Percentiles rank a stretch among this genome's conserved stretches.
Conservation (phyloP, 352 stramenopile species). For the Phytopythium mirpurense region DNA sequence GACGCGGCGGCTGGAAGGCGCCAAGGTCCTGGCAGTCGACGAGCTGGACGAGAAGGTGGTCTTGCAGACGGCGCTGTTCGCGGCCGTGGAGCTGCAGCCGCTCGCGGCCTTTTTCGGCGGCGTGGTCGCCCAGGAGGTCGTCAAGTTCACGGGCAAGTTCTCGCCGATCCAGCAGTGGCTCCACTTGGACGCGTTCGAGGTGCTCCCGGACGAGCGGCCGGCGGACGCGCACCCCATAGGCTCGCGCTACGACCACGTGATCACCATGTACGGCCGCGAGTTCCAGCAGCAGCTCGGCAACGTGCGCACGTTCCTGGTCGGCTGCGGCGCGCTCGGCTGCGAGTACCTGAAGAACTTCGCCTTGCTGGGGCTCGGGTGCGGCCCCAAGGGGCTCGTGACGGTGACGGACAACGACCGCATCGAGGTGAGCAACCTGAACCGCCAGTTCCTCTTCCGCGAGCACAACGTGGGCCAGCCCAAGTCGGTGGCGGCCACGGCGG, state of each 20-base stretch:
- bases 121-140: conserved; percentile 80
- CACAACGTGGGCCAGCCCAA: conserved; percentile 85
- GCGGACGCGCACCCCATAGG: conserved; percentile 46
- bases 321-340: conserved; percentile 74
- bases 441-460: conserved; percentile 82
- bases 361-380: conserved; percentile 73
- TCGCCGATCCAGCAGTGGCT: conserved; percentile 83
- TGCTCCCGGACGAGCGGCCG: conserved; percentile 58
- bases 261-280: conserved; percentile 59
- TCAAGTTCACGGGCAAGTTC: conserved; percentile 88
- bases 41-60: conserved; percentile 68
- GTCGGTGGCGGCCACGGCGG: conserved; percentile 72
- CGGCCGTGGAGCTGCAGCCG: conserved; percentile 70
- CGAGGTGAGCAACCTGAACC: conserved; percentile 86
- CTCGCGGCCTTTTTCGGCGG: conserved; percentile 79
- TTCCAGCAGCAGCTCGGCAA: conserved; percentile 67
- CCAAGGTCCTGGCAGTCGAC: conserved; percentile 48
- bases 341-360: conserved; percentile 88
- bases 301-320: conserved; percentile 77
- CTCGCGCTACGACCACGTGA: conserved; percentile 79
- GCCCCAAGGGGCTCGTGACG: conserved; percentile 71
- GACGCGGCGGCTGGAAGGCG: conserved; percentile 24
- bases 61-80: conserved; percentile 49
- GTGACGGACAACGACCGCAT: conserved; percentile 87
- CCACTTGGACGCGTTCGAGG: conserved; percentile 79